Base-by-base conservation (phyloP, 371 early-diverging fungal genomes). In the Mucor piriformis region DNA sequence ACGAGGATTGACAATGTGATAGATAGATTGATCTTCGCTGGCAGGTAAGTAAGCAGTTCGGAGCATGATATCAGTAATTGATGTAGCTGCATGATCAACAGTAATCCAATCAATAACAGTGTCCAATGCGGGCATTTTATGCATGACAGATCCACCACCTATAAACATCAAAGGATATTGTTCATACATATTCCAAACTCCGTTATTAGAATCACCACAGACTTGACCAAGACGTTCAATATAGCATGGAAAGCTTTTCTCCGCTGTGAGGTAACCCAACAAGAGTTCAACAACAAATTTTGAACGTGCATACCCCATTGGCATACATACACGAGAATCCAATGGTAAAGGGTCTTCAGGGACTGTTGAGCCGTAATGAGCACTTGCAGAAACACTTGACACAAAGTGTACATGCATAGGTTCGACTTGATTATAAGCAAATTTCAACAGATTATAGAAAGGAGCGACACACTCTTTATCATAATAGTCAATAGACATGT, bases 161-260 rank as follows among this genome's bases (percentile, higher is more conserved):
- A 72, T 34, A 40, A 77, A 57, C 73, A 77, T 67, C 4, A 76
- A 35, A 0, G 78, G 70, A 25, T 65, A 73, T 16, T 76, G 74
- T 34, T 79, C 82, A 10, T 43, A 49, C 1, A 46, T 58, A 23
- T 79, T 82, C 82, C 82, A 82, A 1, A 63, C 64, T 6, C 77
- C 79, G 38, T 70, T 59, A 0, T 33, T 33, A 8, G 73, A 63
- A 24, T 82, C 77, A 20, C 78, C 82, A 29, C 71, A 70, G 11
- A 78, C 66, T 57, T 81, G 82, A 15, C 82, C 82, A 25, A 77
- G 46, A 21, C 82, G 77, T 27, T 74, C 60, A 16, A 82, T 66
- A 18, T 62, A 59, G n/a, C 71, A 63, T 8, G 76, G 75, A n/a
- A 76, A 67, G 7, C 63, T 69, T 58, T 73, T 77, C 34, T 74